Conservation (phyloP, 345 rosid species). For the Bruguiera sexangula region DNA sequence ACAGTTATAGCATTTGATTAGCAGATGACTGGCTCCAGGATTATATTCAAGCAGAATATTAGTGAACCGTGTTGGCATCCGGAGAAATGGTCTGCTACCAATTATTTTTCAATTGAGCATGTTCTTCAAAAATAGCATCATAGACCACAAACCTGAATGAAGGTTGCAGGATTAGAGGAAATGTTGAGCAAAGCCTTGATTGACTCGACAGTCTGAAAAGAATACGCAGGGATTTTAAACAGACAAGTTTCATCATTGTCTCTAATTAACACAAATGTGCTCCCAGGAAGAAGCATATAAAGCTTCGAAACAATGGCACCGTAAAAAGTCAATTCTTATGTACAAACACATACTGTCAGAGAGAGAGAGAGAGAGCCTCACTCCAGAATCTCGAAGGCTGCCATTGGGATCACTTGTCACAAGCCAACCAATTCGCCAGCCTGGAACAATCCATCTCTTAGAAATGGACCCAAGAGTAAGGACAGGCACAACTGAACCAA, state of each 20-base stretch:
- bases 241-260: background rate
- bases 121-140: background rate
- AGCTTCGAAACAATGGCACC: background rate
- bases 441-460: conserved; percentile 77
- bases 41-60: no score
- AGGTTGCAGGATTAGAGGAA: conserved; percentile 37
- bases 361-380: conserved; percentile 7
- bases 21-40: no score
- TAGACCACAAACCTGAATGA: conserved; percentile 44
- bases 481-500: conserved; percentile 54
- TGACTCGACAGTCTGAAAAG: conserved; percentile 27
- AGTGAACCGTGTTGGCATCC: no score
- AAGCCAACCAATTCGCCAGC: conserved; percentile 83
- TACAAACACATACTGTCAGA: background rate
- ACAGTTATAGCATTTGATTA: no score
- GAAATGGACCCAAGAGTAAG: conserved; percentile 66
- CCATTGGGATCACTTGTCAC: conserved; percentile 53
- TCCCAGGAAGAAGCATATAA: background rate
- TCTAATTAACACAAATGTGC: background rate
- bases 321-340: background rate
- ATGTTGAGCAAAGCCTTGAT: conserved; percentile 14
- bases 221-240: background rate
- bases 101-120: no score
- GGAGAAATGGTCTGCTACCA: no score
- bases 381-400: conserved; percentile 49